Evolutionary conservation across 2,329 filamentous ascomycete genomes (phyloP).

Genomic region (Colletotrichum sp.): DNA sequence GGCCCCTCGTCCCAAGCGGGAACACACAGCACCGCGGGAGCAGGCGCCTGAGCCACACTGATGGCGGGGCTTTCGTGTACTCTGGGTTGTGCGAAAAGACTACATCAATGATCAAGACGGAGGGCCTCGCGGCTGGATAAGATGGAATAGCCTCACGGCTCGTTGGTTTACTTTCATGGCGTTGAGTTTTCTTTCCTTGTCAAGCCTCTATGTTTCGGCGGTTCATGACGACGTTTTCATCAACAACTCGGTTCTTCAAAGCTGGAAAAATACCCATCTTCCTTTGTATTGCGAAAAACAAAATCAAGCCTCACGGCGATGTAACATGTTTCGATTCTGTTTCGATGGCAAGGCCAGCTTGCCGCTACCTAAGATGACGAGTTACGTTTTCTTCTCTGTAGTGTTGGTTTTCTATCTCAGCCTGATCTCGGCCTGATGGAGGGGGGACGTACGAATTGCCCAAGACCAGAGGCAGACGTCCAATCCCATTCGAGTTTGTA

Average conservation of each 20-base stretch:
- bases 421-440: neutral
- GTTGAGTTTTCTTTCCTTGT: neutral
- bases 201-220: neutral
- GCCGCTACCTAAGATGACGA: neutral
- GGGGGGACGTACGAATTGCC: neutral
- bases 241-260: neutral
- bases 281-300: neutral
- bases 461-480: neutral
- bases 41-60: neutral
- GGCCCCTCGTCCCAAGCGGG: constrained; percentile 11
- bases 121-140: constrained; percentile 42
- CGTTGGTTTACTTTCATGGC: constrained; percentile 27
- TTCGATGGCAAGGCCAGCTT: neutral
- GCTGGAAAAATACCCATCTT: constrained; percentile 11
- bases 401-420: neutral
- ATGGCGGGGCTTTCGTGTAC: constrained; percentile 4
- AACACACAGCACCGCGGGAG: constrained; percentile 22
- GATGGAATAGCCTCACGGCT: constrained; percentile 41
- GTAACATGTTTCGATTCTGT: neutral
- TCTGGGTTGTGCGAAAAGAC: neutral
- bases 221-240: neutral
- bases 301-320: constrained; percentile 11
- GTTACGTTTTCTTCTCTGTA: neutral
- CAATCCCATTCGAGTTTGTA: neutral
- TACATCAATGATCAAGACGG: constrained; percentile 25